Evolutionary conservation across 108 stramenopile genomes (phyloP).

Genomic region (Schizochytrium sp.): DNA sequence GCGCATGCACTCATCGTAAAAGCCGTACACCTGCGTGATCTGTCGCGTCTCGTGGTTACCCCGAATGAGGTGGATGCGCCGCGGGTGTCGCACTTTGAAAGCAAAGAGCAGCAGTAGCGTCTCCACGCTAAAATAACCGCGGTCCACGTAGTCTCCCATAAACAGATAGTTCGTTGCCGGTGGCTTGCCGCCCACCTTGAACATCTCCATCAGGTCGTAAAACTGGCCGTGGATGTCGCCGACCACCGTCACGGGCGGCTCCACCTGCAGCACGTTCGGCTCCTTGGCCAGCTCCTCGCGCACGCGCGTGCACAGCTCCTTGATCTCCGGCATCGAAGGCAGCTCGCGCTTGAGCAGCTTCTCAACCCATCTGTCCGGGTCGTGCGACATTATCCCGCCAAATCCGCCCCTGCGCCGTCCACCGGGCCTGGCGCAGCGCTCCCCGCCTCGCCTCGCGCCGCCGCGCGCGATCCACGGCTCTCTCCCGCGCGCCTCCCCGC

Average conservation of each 20-base stretch:
- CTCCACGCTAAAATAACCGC: constrained; percentile 95
- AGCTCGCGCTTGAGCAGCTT: constrained; percentile 72
- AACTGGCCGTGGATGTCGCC: constrained; percentile 79
- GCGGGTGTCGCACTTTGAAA: constrained; percentile 85
- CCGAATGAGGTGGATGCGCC: constrained; percentile 78
- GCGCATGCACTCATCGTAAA: constrained; percentile 93
- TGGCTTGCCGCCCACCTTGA: constrained; percentile 79
- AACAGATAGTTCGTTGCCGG: constrained; percentile 96
- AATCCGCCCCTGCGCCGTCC: no score
- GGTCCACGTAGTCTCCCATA: constrained; percentile 96
- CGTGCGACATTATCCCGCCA: constrained; percentile 7
- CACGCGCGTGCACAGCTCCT: constrained; percentile 67
- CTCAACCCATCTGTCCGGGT: constrained; percentile 72
- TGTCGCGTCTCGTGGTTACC: constrained; percentile 82
- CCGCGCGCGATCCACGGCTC: no score
- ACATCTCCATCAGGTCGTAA: constrained; percentile 86
- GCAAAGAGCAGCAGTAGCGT: constrained; percentile 82
- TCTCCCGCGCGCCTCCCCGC: no score
- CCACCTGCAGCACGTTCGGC: constrained; percentile 50
- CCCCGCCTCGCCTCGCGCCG: no score
- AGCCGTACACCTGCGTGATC: constrained; percentile 96
- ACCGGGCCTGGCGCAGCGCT: no score
- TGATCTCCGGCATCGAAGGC: constrained; percentile 71
- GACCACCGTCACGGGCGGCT: constrained; percentile 82
- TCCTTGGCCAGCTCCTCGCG: neutral